Percentiles rank a stretch among this genome's conserved stretches.
Conservation (phyloP, 768 basidiomycete genomes). For the Russula brevipes region DNA sequence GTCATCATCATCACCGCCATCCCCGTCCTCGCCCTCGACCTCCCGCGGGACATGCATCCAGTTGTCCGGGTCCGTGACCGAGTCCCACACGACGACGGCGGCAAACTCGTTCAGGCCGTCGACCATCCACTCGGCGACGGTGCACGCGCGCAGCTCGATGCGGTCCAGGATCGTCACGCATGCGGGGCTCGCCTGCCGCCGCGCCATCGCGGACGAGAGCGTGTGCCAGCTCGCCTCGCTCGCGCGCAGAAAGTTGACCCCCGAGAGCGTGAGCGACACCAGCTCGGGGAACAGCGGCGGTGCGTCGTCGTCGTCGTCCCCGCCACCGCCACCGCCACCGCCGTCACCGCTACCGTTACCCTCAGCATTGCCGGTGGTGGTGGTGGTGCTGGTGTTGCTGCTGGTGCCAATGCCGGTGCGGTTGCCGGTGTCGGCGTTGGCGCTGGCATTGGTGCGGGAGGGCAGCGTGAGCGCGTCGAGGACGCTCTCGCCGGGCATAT, state of each 20-base stretch:
- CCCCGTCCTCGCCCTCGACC: slow-evolving; percentile 1
- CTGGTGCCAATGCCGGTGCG: neutral
- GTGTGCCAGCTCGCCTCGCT: slow-evolving; percentile 2
- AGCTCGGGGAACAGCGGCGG: slow-evolving; percentile 8
- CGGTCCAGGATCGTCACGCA: slow-evolving; percentile 21
- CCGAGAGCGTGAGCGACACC: slow-evolving; percentile 12
- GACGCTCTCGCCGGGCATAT: slow-evolving; percentile 9
- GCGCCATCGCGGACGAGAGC: neutral
- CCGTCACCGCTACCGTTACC: too few species aligned
- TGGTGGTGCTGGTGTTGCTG: neutral
- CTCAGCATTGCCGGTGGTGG: neutral
- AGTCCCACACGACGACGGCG: slow-evolving; percentile 21
- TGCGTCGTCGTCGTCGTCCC: neutral
- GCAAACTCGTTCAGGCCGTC: slow-evolving; percentile 13
- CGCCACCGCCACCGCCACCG: neutral
- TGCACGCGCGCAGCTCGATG: slow-evolving; percentile 18
- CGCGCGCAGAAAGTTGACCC: slow-evolving; percentile 16
- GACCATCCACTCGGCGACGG: slow-evolving; percentile 11
- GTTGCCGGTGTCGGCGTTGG: too few species aligned
- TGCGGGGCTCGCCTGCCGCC: slow-evolving; percentile 13
- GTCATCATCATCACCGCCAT: neutral
- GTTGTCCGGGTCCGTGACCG: slow-evolving; percentile 13
- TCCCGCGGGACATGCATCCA: slow-evolving; percentile 19
- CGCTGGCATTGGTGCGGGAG: neutral
- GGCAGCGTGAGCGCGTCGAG: slow-evolving; percentile 8